Conservation (phyloP, 257 asterid species). For the Verbascum thapsus region DNA sequence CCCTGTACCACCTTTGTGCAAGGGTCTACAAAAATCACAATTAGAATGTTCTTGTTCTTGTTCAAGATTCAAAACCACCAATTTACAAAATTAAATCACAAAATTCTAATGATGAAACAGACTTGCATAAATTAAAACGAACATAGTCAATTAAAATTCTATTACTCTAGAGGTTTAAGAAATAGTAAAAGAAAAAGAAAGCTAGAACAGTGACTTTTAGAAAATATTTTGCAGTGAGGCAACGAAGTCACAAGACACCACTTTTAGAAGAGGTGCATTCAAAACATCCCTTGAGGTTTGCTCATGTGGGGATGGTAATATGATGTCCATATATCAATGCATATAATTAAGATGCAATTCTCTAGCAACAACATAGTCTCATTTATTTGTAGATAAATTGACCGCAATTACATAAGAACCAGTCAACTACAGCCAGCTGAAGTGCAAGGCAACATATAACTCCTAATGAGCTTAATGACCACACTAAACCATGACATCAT, state of each 20-base stretch:
- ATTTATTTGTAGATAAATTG: not conserved
- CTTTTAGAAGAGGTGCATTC: not conserved
- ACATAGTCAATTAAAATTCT: too few relatives aligned
- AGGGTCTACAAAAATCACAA: too few relatives aligned
- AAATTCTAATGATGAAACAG: too few relatives aligned
- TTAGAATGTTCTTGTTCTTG: too few relatives aligned
- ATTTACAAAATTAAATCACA: too few relatives aligned
- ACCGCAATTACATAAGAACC: not conserved
- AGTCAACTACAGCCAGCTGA: slow-evolving; percentile 8
- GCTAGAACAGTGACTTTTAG: not conserved
- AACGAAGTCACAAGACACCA: not conserved
- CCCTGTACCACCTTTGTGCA: not conserved
- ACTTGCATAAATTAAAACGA: too few relatives aligned
- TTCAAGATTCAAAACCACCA: too few relatives aligned
- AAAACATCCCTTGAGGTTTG: not conserved
- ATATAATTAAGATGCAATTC: slow-evolving; percentile 1
- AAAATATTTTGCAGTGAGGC: not conserved
- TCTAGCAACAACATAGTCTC: not conserved
- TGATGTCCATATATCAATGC: not conserved
- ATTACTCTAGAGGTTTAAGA: too few relatives aligned
- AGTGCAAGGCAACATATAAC: slow-evolving; percentile 11
- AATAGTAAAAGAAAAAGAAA: too few relatives aligned
- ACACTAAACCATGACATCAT: slow-evolving; percentile 8
- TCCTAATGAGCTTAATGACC: slow-evolving; percentile 6
- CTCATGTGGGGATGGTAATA: not conserved